Conservation (phyloP, 2,329 filamentous ascomycete genomes). For the Phaeophleospora eucalypticola region DNA sequence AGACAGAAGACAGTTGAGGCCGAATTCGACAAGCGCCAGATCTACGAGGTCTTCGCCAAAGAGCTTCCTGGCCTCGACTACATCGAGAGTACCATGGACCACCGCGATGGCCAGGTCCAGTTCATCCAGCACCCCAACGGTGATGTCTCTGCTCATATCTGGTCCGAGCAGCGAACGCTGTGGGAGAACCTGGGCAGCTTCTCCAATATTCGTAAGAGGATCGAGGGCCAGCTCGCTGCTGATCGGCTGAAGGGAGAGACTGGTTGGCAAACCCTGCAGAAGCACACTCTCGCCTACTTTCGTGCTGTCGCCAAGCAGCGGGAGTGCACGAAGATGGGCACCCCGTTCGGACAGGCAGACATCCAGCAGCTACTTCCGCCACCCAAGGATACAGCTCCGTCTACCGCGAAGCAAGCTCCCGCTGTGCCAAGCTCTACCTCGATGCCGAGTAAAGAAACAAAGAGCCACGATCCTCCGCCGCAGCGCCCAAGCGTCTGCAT, state of each 20-base stretch:
- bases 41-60: conserved; percentile 39
- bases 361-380: conserved; percentile 24
- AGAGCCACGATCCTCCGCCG: not conserved
- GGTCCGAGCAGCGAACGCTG: conserved; percentile 37
- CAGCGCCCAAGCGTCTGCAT: not conserved
- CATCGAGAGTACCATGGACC: conserved; percentile 32
- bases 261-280: conserved; percentile 30
- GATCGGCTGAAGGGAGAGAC: conserved; percentile 38
- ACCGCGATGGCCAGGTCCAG: conserved; percentile 40
- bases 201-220: conserved; percentile 38
- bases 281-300: conserved; percentile 41
- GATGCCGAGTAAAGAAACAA: not conserved
- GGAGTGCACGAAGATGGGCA: conserved; percentile 29
- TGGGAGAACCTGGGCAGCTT: conserved; percentile 47
- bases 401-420: not conserved
- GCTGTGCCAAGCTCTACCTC: not conserved
- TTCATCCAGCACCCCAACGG: conserved; percentile 47
- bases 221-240: conserved; percentile 42
- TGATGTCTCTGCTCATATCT: conserved; percentile 47
- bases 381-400: conserved; percentile 1
- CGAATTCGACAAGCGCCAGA: conserved; percentile 29
- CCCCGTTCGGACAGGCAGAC: conserved; percentile 30
- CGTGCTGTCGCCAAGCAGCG: conserved; percentile 40
- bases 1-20: conserved; percentile 31
- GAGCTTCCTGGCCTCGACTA: conserved; percentile 40